A percentile compares a stretch with the other conserved stretches of the same genome.
Evolutionary conservation across 139 green algal species (phyloP).

Genomic region (Pedinophyceae sp.): DNA sequence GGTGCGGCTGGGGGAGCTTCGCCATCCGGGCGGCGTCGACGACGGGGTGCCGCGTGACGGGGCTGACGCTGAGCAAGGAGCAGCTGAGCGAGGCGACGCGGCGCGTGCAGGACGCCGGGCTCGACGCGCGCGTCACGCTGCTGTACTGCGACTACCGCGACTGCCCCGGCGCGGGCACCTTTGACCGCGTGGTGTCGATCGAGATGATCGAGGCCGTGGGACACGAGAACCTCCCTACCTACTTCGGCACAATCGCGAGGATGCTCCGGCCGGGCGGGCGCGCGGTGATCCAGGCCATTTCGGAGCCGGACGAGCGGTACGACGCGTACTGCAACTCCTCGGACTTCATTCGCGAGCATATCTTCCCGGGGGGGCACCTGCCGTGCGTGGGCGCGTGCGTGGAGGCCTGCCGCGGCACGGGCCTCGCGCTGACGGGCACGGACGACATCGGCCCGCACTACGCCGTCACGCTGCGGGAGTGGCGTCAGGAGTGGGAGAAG

Average conservation of each 20-base stretch:
- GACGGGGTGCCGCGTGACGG: constrained; percentile 38
- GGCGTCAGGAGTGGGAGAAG: constrained; percentile 39
- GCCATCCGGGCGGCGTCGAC: constrained; percentile 59
- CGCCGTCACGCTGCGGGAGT: constrained; percentile 67
- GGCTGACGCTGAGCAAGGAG: constrained; percentile 78
- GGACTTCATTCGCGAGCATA: constrained; percentile 96
- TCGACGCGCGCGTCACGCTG: constrained; percentile 62
- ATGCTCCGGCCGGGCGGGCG: constrained; percentile 60
- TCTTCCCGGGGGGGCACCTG: constrained; percentile 86
- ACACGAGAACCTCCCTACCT: constrained; percentile 71
- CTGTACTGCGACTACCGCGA: constrained; percentile 85
- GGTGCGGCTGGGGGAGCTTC: constrained; percentile 90
- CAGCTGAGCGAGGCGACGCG: constrained; percentile 69
- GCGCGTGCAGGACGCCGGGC: constrained; percentile 57
- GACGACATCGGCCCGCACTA: constrained; percentile 82
- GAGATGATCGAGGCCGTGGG: constrained; percentile 98
- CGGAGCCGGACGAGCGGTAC: constrained; percentile 63
- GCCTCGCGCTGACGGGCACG: constrained; percentile 14
- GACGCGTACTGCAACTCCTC: constrained; percentile 62
- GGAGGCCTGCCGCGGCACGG: constrained; percentile 38
- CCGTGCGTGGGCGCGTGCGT: constrained; percentile 60
- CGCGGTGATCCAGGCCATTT: constrained; percentile 66
- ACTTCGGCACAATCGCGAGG: constrained; percentile 53
- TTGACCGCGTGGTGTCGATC: constrained; percentile 69
- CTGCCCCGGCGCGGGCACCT: constrained; percentile 32